Base-by-base conservation (phyloP, 306 rosid species). In the Citrullus mucosospermus region DNA sequence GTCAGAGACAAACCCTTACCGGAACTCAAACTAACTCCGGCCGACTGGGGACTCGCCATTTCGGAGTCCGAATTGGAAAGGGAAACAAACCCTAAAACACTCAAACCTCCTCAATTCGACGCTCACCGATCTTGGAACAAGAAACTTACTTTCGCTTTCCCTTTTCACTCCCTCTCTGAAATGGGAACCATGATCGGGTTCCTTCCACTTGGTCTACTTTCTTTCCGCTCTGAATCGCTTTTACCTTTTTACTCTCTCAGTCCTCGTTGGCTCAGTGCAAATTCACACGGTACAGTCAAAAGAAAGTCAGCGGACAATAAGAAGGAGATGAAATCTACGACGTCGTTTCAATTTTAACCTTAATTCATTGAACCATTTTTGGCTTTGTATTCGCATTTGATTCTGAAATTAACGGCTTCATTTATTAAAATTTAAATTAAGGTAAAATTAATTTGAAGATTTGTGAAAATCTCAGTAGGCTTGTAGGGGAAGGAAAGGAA, bases 1-100 rank as follows among this genome's bases (percentile, higher is more conserved):
- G 96, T 87, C 28, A 92, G 83, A n/a, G 98, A 90, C 62, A 92
- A 76, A 11, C 78, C 88, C 81, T 78, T 85, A 6, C 76, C 76
- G 6, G 93, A 81, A 79, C 53, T 51, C 22, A 85, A 88, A 75
- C 84, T 77, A 73, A 78, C 62, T 65, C 66, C 54, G 3, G 53
- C 68, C 15, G 86, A 72, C 77, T 59, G 86, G 32, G 93, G 96
- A 79, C 87, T 86, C 77, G 97, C 87, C 90, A 87, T 82, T 69
- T 84, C 86, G 28, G 84, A 85, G 82, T 80, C 76, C 76, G 78
- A 30, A 78, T 58, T 41, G 46, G 17, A 61, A 8, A 6, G 18
- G 58, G 8, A 16, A 53, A 59, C 59, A 61, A 78, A 43, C 48
- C 80, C 73, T 59, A 46, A 77, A 4, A 22, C 8, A 50, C 15